Base-by-base conservation (phyloP, 192 early-diverging fungal species). In the Podila horticola region DNA sequence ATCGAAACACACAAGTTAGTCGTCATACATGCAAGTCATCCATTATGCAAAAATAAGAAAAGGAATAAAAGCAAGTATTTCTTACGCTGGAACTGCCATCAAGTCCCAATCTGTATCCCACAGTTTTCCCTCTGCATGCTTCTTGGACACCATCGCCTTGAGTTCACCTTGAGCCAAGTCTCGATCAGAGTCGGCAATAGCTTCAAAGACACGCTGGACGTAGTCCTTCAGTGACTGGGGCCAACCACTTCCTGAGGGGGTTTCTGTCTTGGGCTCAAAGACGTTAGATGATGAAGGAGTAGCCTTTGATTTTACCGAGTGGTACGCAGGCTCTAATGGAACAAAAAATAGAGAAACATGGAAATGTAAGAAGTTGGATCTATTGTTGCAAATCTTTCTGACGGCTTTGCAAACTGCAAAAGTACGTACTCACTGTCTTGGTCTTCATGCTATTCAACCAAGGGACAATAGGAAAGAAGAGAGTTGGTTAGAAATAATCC, bases 61-160 rank as follows among this genome's bases (percentile, higher is more conserved):
- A 45, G n/a, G n/a, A n/a, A n/a, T n/a, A 34, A 48, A 34, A 49
- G 10, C 17, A 65, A 15, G 20, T 58, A 51, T 10, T 51, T 69
- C 58, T 67, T 86, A 93, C 93, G 69, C 72, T 65, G 94, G 93
- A 30, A 95, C 72, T 0, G 74, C 72, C 86, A 91, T 88, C n/a
- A 86, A 79, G 5, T 89, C 86, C 94, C 94, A 96, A 70, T 94
- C 90, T 2, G 89, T 88, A 0, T 75, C 79, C 66, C 83, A 86
- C 22, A 94, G 48, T 30, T 71, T 85, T 20, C 83, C 79, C 24
- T 82, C 70, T 8, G 34, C 10, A 31, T 87, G 83, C 34, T 86
- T 82, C 38, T 82, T 74, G 9, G 65, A 71, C 58, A 95, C 92
- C 58, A 94, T 33, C 1, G 63, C 64, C 67, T 84, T 90, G 28